A percentile compares a stretch with the other conserved stretches of the same genome.
These are phyloP conservation scores for Scytalidium sp. DNA, from an alignment of 2,329 filamentous ascomycete species.

Conservation along the genomic window DNA sequence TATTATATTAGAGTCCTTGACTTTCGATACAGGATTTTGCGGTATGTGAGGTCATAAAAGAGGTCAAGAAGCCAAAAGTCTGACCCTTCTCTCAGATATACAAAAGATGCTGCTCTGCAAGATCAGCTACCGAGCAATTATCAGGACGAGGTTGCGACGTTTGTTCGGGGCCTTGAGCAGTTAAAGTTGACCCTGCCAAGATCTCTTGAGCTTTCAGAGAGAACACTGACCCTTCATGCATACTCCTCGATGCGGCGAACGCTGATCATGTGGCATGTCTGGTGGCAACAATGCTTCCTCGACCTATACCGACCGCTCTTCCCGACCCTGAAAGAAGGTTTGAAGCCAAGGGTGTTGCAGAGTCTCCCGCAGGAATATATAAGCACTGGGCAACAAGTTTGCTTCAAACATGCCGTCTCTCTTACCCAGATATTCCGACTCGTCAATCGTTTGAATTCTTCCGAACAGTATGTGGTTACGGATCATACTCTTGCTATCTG, in stretches of 20 bases:
- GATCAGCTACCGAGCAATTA: background rate
- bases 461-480: background rate
- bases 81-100: background rate
- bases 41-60: background rate
- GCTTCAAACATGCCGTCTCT: no score
- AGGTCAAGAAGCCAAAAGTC: no score
- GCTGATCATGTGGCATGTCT: slow-evolving; percentile 2
- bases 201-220: background rate
- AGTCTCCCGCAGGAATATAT: no score
- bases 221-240: background rate
- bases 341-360: no score
- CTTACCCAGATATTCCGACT: no score
- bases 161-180: background rate
- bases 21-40: background rate
- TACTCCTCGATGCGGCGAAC: background rate
- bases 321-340: background rate
- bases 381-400: no score
- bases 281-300: slow-evolving; percentile 1
- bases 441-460: no score
- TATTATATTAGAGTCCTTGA: slow-evolving; percentile 2
- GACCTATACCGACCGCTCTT: slow-evolving; percentile 1
- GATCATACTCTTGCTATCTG: background rate
- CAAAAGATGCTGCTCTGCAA: background rate
- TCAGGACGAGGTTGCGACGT: background rate
- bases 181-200: background rate